phyloP scores from a whole-genome alignment of 345 rosid genomes.

The Iberis pinnata region DNA sequence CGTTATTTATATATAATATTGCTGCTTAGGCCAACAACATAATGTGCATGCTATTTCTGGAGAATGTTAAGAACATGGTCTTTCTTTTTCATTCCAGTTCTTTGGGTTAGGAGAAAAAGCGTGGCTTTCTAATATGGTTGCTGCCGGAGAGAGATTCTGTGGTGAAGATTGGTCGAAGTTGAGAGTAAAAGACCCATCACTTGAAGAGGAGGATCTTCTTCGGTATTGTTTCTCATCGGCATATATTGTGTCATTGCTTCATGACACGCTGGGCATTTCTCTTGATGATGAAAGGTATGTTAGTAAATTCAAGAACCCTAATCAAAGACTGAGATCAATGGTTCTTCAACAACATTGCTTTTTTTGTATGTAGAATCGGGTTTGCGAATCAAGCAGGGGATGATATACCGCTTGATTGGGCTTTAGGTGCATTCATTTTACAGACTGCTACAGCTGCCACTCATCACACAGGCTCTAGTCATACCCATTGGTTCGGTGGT shows the following conservation, averaged over 20 bases:
- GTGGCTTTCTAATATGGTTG: constrained; percentile 50
- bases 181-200: constrained; percentile 50
- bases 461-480: constrained; percentile 23
- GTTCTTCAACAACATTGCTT: background rate
- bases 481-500: constrained; percentile 40
- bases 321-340: background rate
- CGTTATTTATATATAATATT: background rate
- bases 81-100: constrained; percentile 43
- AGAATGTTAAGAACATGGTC: constrained; percentile 12
- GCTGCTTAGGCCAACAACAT: background rate
- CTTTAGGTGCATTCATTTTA: constrained; percentile 84
- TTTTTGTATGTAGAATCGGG: constrained; percentile 37
- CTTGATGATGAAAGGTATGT: constrained; percentile 41
- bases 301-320: background rate
- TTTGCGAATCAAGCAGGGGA: constrained; percentile 63
- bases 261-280: constrained; percentile 70
- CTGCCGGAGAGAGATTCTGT: constrained; percentile 68
- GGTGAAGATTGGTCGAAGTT: constrained; percentile 79
- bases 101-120: constrained; percentile 52
- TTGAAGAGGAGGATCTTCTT: constrained; percentile 60
- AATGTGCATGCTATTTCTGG: background rate
- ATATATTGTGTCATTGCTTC: constrained; percentile 81
- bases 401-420: constrained; percentile 77
- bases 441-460: constrained; percentile 35
- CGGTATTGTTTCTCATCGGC: constrained; percentile 93